Base-by-base conservation (phyloP, 352 stramenopile species). In the Pilasporangium apinafurcum region DNA sequence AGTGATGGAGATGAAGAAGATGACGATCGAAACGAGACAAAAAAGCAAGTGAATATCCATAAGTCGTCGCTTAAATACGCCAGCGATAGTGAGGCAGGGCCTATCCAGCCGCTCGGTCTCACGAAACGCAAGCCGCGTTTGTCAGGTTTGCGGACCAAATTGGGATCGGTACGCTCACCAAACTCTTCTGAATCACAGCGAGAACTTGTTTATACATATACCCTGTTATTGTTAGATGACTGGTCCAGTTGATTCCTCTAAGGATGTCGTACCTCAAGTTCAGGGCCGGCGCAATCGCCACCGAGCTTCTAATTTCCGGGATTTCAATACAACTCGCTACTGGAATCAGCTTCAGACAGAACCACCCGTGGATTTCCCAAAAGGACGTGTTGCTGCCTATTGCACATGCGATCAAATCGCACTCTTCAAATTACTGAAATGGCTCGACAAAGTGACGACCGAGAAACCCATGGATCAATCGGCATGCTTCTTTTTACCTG, bases 351-450 rank as follows among this genome's bases (percentile, higher is more conserved):
- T 61, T 18, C 62, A 60, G 37, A 59, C 59, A 24, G 48, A 59
- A 34, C 61, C 60, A 33, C 66, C 65, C 8, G 70, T 52, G 1
- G 56, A 72, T 35, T 44, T 44, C 1, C 53, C 59, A 22, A 82
- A 70, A 44, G 54, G 58, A n/a, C 68, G 76, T 33, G 65, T 83
- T 10, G 68, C 70, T 1, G 65, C 72, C 24, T 88, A 88, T 41
- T 88, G 75, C 48, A 79, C 70, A 24, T 86, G 77, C 42, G 72
- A 89, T 31, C 69, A 69, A 36, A 69, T 92, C 24, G 59, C 53
- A 12, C 50, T 92, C 8, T 87, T 89, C 40, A 86, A 86, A 43
- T 45, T 88, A 37, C 60, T 80, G 37, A 86, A 84, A 36, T 85
- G 70, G 69, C 68, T 83, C 31, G 68, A 86, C 8, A 63, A 53